A percentile compares a stretch with the other conserved stretches of the same genome.
phyloP scores from a whole-genome alignment of 2,329 filamentous ascomycete species.

The Colletotrichum tofieldiae region DNA sequence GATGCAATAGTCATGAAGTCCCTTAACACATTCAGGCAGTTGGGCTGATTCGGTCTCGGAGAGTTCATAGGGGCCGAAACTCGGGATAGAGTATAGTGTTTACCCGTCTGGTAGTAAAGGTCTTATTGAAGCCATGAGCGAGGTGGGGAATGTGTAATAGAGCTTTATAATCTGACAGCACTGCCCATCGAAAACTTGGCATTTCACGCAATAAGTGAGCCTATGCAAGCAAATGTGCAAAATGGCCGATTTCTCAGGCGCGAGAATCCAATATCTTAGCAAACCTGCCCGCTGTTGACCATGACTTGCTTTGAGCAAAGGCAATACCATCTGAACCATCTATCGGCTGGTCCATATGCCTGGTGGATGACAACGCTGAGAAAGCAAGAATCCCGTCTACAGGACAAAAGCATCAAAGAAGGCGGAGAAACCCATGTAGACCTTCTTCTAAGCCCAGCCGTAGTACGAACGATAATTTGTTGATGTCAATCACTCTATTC shows the following conservation, averaged over 20 bases:
- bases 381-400: too few species aligned
- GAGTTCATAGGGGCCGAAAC: neutral
- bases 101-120: neutral
- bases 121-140: neutral
- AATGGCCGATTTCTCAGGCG: neutral
- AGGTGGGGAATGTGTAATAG: neutral
- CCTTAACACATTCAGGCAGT: neutral
- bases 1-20: neutral
- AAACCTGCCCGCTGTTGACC: neutral
- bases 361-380: too few species aligned
- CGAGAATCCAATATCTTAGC: neutral
- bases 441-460: too few species aligned
- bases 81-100: neutral
- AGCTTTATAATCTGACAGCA: too few species aligned
- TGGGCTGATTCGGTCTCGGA: neutral
- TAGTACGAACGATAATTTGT: neutral
- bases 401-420: too few species aligned
- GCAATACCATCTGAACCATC: too few species aligned
- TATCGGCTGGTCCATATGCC: too few species aligned
- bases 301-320: neutral
- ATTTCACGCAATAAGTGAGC: too few species aligned
- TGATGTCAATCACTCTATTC: neutral
- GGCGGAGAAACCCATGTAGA: too few species aligned
- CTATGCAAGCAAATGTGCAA: neutral
- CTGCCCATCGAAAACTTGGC: too few species aligned